A percentile compares a stretch with the other conserved stretches of the same genome.
phyloP scores from a whole-genome alignment of 257 asterid genomes.

The Przewalskia tangutica region DNA sequence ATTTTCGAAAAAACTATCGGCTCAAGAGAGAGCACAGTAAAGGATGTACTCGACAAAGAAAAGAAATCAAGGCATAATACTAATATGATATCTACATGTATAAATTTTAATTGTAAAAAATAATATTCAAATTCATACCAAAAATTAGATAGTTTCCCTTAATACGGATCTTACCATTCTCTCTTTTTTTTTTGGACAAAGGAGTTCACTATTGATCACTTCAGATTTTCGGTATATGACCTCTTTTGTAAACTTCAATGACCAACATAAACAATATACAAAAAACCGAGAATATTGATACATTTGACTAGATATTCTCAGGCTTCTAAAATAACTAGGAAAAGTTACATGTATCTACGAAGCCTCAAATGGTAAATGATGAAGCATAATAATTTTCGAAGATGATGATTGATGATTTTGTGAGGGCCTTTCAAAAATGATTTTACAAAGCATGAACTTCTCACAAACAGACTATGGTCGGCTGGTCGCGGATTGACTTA shows the following conservation, averaged over 20 bases:
- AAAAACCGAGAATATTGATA: background rate
- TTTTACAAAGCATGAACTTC: background rate
- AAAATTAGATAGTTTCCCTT: too few species aligned
- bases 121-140: background rate
- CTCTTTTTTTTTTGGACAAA: too few species aligned
- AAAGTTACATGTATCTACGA: background rate
- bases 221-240: too few species aligned
- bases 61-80: too few species aligned
- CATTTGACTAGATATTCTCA: background rate
- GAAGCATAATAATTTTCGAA: background rate
- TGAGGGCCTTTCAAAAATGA: background rate
- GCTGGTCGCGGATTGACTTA: background rate
- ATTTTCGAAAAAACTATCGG: too few species aligned
- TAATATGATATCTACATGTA: too few species aligned
- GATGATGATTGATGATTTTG: background rate
- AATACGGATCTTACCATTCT: too few species aligned
- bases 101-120: too few species aligned
- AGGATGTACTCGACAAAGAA: too few species aligned
- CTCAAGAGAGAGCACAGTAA: too few species aligned
- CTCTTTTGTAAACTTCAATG: background rate
- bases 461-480: background rate
- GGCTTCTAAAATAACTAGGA: background rate
- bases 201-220: too few species aligned
- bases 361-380: background rate
- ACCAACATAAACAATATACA: background rate